phyloP scores from a whole-genome alignment of 2,329 filamentous ascomycete species.

The Diaporthe sp. region DNA sequence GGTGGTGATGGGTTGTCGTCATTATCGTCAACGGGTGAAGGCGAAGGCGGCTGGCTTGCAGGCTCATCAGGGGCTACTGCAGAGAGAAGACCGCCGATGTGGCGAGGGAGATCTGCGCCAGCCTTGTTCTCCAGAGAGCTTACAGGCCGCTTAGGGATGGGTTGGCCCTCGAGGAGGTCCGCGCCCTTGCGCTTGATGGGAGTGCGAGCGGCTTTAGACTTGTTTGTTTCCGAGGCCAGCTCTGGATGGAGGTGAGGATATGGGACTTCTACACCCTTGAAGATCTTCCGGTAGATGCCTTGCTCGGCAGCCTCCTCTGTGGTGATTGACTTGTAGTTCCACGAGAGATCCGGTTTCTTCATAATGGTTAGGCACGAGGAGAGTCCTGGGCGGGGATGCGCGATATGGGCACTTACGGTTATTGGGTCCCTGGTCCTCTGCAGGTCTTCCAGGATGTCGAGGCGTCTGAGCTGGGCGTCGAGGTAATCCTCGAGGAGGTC shows the following conservation, averaged over 20 bases:
- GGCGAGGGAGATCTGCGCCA: conserved; percentile 51
- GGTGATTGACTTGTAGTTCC: conserved; percentile 59
- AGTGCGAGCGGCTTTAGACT: conserved; percentile 49
- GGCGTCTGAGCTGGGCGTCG: conserved; percentile 59
- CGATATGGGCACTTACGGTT: conserved; percentile 58
- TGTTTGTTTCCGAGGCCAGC: conserved; percentile 51
- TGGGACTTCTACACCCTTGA: conserved; percentile 57
- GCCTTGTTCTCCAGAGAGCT: conserved; percentile 47
- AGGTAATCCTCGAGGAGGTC: conserved; percentile 53
- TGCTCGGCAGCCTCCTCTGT: conserved; percentile 60
- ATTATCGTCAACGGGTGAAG: conserved; percentile 42
- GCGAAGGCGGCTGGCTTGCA: conserved; percentile 42
- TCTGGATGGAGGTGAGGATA: conserved; percentile 53
- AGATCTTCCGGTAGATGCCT: conserved; percentile 54
- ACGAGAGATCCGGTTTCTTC: conserved; percentile 55
- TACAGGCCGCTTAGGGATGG: conserved; percentile 60
- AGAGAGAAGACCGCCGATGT: conserved; percentile 55
- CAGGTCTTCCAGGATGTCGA: conserved; percentile 60
- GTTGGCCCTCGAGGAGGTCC: conserved; percentile 62
- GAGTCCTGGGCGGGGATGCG: conserved; percentile 44
- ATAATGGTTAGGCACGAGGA: conserved; percentile 38
- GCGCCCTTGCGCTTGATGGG: conserved; percentile 64
- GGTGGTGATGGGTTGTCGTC: conserved; percentile 39
- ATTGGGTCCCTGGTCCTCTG: conserved; percentile 58
- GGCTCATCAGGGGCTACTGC: conserved; percentile 48